Conservation (phyloP, 2,329 filamentous ascomycete species). For the Claviceps monticola region DNA sequence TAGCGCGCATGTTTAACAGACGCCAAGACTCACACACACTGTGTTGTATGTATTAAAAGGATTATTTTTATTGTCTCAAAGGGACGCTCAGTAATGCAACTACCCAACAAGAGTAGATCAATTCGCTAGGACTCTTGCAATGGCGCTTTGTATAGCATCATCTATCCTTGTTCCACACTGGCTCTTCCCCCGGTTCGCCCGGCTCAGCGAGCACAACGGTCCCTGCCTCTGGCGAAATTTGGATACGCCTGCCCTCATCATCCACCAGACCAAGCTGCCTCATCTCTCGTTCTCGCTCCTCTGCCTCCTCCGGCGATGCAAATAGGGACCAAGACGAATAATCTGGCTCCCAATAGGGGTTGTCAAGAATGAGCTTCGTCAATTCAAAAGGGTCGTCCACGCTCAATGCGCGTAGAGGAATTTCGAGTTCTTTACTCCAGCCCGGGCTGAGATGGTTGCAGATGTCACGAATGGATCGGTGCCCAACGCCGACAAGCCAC, state of each 20-base stretch:
- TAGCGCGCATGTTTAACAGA: too few relatives aligned
- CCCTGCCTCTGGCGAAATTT: background rate
- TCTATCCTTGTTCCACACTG: conserved; percentile 1
- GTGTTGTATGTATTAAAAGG: too few relatives aligned
- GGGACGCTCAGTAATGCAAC: background rate
- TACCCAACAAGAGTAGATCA: background rate
- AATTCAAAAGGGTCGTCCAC: conserved; percentile 21
- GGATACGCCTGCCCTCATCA: conserved; percentile 3
- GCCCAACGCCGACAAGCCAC: conserved; percentile 35
- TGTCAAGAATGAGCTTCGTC: conserved; percentile 28
- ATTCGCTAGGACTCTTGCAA: background rate
- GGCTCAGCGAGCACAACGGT: conserved; percentile 3
- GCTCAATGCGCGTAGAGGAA: conserved; percentile 22
- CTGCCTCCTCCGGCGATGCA: background rate
- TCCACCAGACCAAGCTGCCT: conserved; percentile 5
- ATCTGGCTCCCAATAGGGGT: conserved; percentile 24
- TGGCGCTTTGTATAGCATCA: background rate
- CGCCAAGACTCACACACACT: too few relatives aligned
- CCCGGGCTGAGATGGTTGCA: conserved; percentile 22
- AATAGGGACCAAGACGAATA: background rate
- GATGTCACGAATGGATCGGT: conserved; percentile 33
- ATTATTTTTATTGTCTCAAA: too few relatives aligned
- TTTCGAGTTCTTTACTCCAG: conserved; percentile 17
- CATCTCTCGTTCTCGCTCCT: background rate
- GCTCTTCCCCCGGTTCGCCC: conserved; percentile 1